phyloP scores from a whole-genome alignment of 2,329 filamentous ascomycete genomes.

The Sclerotinia subarctica region DNA sequence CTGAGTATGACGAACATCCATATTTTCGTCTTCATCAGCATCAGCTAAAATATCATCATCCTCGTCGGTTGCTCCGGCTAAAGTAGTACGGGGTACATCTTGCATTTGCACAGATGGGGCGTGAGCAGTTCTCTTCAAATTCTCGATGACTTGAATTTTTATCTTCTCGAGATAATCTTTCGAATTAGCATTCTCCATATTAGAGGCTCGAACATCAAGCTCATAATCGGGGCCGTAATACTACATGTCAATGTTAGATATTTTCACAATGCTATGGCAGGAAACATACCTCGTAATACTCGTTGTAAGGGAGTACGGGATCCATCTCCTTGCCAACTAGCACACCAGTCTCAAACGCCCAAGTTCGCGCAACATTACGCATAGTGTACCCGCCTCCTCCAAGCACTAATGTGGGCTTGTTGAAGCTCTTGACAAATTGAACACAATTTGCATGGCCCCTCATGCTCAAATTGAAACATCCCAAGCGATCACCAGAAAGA shows the following conservation, averaged over 20 bases:
- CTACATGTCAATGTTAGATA: slow-evolving; percentile 43
- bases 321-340: slow-evolving; percentile 81
- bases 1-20: slow-evolving; percentile 78
- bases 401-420: slow-evolving; percentile 83
- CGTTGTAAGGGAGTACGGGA: slow-evolving; percentile 85
- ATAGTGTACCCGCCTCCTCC: slow-evolving; percentile 97
- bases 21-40: slow-evolving; percentile 80
- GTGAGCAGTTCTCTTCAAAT: slow-evolving; percentile 79
- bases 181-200: slow-evolving; percentile 89
- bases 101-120: slow-evolving; percentile 91
- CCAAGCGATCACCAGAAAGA: slow-evolving; percentile 87
- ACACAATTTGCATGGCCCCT: slow-evolving; percentile 93
- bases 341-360: slow-evolving; percentile 93
- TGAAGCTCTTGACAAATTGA: slow-evolving; percentile 82
- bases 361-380: slow-evolving; percentile 92
- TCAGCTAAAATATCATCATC: slow-evolving; percentile 65
- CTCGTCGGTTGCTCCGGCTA: slow-evolving; percentile 62
- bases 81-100: slow-evolving; percentile 62
- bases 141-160: slow-evolving; percentile 77
- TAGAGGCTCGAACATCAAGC: slow-evolving; percentile 82
- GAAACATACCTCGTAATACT: slow-evolving; percentile 76
- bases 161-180: slow-evolving; percentile 78
- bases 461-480: slow-evolving; percentile 98
- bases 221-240: slow-evolving; percentile 92
- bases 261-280: slow-evolving; percentile 41